Percentiles rank a stretch among this genome's conserved stretches.
Conservation (phyloP, 2,329 filamentous ascomycete species). For the Fusarium azukiicola region DNA sequence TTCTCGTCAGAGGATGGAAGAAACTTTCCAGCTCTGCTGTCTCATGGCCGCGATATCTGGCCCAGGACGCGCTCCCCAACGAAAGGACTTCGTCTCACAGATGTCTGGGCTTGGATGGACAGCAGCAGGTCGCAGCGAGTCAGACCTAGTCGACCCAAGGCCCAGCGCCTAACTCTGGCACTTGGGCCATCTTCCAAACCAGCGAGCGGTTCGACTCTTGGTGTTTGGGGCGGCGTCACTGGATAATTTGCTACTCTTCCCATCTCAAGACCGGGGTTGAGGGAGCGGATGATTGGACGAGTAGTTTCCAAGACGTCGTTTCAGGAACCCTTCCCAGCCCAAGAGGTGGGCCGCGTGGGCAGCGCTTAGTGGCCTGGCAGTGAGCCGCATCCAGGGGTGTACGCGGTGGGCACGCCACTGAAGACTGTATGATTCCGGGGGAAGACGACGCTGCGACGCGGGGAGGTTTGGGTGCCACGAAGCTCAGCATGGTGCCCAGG, state of each 20-base stretch:
- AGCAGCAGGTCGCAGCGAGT: constrained; percentile 45
- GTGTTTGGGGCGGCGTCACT: constrained; percentile 42
- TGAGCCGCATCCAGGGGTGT: background rate
- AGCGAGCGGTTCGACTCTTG: constrained; percentile 38
- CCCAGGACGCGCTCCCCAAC: constrained; percentile 37
- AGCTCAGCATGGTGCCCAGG: background rate
- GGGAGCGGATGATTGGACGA: constrained; percentile 47
- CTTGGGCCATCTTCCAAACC: constrained; percentile 41
- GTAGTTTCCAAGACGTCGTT: constrained; percentile 47
- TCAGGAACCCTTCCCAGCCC: constrained; percentile 43
- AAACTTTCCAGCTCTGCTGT: constrained; percentile 43
- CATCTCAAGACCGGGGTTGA: constrained; percentile 52
- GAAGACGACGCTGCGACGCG: background rate
- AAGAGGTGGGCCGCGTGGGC: constrained; percentile 11
- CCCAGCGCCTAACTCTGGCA: constrained; percentile 47
- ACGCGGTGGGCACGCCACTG: background rate
- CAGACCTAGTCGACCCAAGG: constrained; percentile 45
- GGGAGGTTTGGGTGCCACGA: constrained; percentile 5
- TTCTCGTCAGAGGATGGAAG: constrained; percentile 25
- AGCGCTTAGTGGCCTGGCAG: constrained; percentile 34
- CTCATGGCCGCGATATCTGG: constrained; percentile 53
- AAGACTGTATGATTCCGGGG: constrained; percentile 6
- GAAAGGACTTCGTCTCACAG: constrained; percentile 42
- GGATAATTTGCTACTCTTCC: constrained; percentile 25
- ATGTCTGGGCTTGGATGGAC: constrained; percentile 23